Base-by-base conservation (phyloP, 176 grass and related monocot genomes). In the Pontederia crassipes region DNA sequence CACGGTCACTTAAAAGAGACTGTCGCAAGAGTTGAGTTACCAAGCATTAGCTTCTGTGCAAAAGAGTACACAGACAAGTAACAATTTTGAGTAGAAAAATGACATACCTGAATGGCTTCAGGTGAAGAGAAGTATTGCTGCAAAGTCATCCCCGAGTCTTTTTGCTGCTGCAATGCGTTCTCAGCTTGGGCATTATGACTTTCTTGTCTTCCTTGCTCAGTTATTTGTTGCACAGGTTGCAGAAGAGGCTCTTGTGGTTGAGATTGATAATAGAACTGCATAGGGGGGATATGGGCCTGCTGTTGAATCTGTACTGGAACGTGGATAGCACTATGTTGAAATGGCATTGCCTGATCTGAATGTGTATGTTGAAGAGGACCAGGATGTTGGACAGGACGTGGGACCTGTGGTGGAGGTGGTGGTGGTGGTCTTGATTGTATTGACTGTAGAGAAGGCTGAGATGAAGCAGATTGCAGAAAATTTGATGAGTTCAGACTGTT, bases 51-150 rank as follows among this genome's bases (percentile, higher is more conserved):
- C 15, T 15, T 67, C 46, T 57, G 58, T 9, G 11, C 9, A 52
- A 11, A 13, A 65, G 17, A 29, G 10, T 10, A 28, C 1, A 15
- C 5, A 59, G 16, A 59, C 24, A 49, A 46, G 27, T 55, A 17
- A 27, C n/a, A 55, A 49, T 67, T 45, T 54, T 49, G 35, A 55
- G 58, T 55, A 10, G 58, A 14, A 54, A 17, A 56, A 35, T n/a
- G 46, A 68, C 51, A 49, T 71, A 91, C 92, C 87, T 97, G 92
- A 54, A 97, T 97, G 56, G 92, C 92, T 82, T 97, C 92, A 58
- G 81, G 84, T 67, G 92, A 91, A 11, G 87, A 87, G 74, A 97
- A 97, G 54, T 85, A 74, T 53, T 85, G 75, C 8, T 88, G 82
- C 66, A 97, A 83, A 67, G 82, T 81, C 12, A 89, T 71, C 26